Conservation (phyloP, 768 basidiomycete species). For the Mycena alexandri region DNA sequence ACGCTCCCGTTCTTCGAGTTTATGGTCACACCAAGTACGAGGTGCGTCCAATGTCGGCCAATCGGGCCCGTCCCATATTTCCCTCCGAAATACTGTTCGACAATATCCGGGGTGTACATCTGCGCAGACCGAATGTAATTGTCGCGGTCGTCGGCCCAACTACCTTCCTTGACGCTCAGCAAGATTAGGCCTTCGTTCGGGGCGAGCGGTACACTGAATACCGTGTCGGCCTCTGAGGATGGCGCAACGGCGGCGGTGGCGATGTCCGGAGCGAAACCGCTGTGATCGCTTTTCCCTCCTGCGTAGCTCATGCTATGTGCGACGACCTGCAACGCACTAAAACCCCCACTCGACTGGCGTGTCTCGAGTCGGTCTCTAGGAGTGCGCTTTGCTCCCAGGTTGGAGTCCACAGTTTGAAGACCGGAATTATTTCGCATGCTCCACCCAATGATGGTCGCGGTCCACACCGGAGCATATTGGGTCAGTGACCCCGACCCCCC, state of each 20-base stretch:
- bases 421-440: background rate
- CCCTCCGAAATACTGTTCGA: constrained; percentile 17
- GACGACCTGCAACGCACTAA: constrained; percentile 9
- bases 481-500: background rate
- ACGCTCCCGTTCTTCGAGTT: background rate
- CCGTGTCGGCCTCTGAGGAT: background rate
- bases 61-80: background rate
- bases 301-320: background rate
- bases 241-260: background rate
- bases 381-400: background rate
- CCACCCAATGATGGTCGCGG: background rate
- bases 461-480: constrained; percentile 11
- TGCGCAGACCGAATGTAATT: background rate
- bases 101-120: background rate
- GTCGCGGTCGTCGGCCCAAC: constrained; percentile 16
- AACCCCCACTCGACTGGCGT: constrained; percentile 1
- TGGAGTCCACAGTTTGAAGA: background rate
- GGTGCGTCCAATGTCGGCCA: constrained; percentile 19
- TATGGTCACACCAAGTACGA: background rate
- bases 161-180: constrained; percentile 8
- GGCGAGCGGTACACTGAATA: background rate
- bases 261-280: background rate
- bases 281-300: background rate
- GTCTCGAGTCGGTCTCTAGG: background rate
- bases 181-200: background rate